Base-by-base conservation (phyloP, 202 grass and related monocot genomes). In the Schoenoplectus triqueter region DNA sequence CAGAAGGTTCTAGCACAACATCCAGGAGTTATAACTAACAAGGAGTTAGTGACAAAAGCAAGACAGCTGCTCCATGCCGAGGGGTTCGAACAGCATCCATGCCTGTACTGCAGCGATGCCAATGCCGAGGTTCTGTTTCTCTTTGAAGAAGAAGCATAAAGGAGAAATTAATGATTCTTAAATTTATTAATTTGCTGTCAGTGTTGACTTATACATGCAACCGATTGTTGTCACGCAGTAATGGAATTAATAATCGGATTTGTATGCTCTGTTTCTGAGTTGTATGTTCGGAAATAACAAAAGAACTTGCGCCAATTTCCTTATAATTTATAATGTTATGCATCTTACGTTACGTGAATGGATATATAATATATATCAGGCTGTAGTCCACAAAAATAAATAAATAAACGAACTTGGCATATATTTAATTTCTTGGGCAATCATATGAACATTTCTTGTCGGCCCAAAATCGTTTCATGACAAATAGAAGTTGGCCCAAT, bases 71-170 rank as follows among this genome's bases (percentile, higher is more conserved):
- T 97, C 15, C 2, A 18, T 3, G 47, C 85, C 3, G 72, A 87
- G 46, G 85, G 81, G 0, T 90, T 90, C 59, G 70, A 69, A 67
- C 92, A 97, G 71, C 92, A 97, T 55, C 92, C 89, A 0, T 92
- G 94, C 73, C 78, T 97, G 42, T 97, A 94, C 82, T 94, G 92
- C 82, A 90, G 82, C 55, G 89, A 97, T 66, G 68, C 4, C 22
- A 92, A 94, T 17, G 92, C 92, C 1, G 87, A 86, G 19, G 84
- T 50, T 3, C 85, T 82, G 0, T 92, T 94, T 83, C 88, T 97
- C 47, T 79, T 73, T 61, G 88, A 92, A 57, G 15, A 85, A 54
- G 18, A 52, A 4, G 20, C 63, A 1, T 69, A 14, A 82, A 19
- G 6, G 10, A 82, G 11, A 66, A 59, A 15, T 72, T 42, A 7